A percentile compares a stretch with the other conserved stretches of the same genome.
These are phyloP conservation scores for Conoideocrella luteorostrata DNA, from an alignment of 2,329 filamentous ascomycete species.

Conservation along the genomic window DNA sequence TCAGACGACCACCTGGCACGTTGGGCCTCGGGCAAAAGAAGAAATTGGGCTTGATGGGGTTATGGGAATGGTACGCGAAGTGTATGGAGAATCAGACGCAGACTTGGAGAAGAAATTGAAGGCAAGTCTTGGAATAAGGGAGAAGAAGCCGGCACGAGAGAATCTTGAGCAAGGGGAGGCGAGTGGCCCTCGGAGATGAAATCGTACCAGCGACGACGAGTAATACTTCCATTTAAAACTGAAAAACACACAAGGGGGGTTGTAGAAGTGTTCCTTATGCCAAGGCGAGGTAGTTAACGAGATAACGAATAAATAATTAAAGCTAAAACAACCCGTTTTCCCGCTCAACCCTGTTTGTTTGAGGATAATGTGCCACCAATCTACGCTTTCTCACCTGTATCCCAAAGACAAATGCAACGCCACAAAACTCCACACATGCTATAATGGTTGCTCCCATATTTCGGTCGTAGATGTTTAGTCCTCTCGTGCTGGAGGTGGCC, in stretches of 20 bases:
- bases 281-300: too few relatives aligned
- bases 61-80: conserved; percentile 57
- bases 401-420: background rate
- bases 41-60: conserved; percentile 78
- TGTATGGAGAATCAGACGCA: conserved; percentile 48
- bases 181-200: conserved; percentile 4
- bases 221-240: too few relatives aligned
- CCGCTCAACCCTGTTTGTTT: too few relatives aligned
- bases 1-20: conserved; percentile 70
- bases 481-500: conserved; percentile 51
- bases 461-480: conserved; percentile 31
- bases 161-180: conserved; percentile 15
- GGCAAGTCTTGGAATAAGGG: conserved; percentile 52
- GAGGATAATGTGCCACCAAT: background rate
- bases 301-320: background rate
- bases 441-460: conserved; percentile 1
- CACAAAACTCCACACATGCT: background rate
- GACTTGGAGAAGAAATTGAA: conserved; percentile 55
- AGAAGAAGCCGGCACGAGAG: conserved; percentile 17
- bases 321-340: too few relatives aligned
- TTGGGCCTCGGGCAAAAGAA: conserved; percentile 78
- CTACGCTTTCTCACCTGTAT: background rate
- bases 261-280: too few relatives aligned
- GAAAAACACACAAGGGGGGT: too few relatives aligned
- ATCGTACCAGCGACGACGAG: background rate